A percentile compares a stretch with the other conserved stretches of the same genome.
phyloP scores from a whole-genome alignment of 164 flowering plant genomes.

The Nymphaea colorata region DNA sequence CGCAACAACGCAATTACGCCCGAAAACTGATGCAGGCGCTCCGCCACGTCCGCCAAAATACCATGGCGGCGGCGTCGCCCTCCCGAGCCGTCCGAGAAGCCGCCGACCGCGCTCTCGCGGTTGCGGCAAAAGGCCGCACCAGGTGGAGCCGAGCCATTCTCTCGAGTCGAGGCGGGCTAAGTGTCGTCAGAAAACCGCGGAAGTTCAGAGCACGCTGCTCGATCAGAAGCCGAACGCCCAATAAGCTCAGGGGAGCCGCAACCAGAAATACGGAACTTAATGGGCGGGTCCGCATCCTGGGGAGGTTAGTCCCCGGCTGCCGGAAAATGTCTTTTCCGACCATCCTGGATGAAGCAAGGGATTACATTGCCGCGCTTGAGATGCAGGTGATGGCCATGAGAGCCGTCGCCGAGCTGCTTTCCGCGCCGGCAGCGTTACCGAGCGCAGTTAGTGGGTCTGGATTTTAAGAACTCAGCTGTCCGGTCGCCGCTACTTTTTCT shows the following conservation, averaged over 20 bases:
- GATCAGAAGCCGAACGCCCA: slow-evolving; percentile 20
- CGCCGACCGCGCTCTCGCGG: slow-evolving; percentile 56
- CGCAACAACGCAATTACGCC: slow-evolving; percentile 44
- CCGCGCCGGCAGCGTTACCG: slow-evolving; percentile 10
- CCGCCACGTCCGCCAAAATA: slow-evolving; percentile 20
- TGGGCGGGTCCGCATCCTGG: slow-evolving; percentile 35
- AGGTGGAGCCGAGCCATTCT: slow-evolving; percentile 77
- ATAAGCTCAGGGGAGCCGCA: not conserved
- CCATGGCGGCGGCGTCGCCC: slow-evolving; percentile 11
- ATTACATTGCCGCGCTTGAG: slow-evolving; percentile 66
- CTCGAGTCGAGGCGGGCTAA: slow-evolving; percentile 35
- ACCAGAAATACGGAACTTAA: slow-evolving; percentile 32
- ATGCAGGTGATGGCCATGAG: slow-evolving; percentile 72
- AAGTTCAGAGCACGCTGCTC: slow-evolving; percentile 9
- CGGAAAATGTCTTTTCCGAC: slow-evolving; percentile 44
- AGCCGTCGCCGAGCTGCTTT: slow-evolving; percentile 36
- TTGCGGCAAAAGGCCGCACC: slow-evolving; percentile 52
- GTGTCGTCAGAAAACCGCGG: slow-evolving; percentile 29
- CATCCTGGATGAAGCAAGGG: slow-evolving; percentile 56
- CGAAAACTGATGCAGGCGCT: slow-evolving; percentile 53
- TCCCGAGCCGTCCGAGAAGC: slow-evolving; percentile 52
- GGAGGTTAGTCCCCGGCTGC: slow-evolving; percentile 84
- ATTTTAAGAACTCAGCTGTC: not conserved
- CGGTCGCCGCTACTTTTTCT: not conserved
- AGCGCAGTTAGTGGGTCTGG: slow-evolving; percentile 1